Conservation (phyloP, 208 protist genomes). For the Crithidia sp. region DNA sequence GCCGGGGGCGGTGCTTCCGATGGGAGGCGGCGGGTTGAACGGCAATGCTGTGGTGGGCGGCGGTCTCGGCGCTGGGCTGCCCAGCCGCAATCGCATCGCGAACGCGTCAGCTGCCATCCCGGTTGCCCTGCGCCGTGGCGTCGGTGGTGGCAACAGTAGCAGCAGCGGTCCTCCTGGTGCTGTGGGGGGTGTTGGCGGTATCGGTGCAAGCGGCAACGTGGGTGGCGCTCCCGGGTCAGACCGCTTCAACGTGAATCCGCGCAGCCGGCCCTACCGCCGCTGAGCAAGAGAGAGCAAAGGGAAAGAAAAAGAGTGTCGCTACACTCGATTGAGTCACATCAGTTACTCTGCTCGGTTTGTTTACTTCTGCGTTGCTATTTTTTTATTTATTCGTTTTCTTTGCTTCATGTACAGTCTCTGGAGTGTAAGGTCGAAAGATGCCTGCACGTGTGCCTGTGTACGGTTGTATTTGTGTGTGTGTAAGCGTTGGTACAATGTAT, state of each 20-base stretch:
- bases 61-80: background rate
- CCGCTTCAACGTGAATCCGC: constrained; percentile 22
- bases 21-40: background rate
- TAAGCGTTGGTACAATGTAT: too few species aligned
- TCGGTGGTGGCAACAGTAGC: background rate
- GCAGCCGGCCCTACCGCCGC: constrained; percentile 24
- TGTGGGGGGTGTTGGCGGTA: too few species aligned
- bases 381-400: too few species aligned
- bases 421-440: too few species aligned
- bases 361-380: too few species aligned
- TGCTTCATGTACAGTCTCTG: too few species aligned
- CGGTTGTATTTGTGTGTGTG: too few species aligned
- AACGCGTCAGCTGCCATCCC: constrained; percentile 5
- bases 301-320: background rate
- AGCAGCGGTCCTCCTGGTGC: too few species aligned
- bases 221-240: constrained; percentile 2
- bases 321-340: too few species aligned
- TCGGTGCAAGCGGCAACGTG: too few species aligned
- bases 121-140: constrained; percentile 8
- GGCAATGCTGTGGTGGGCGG: background rate
- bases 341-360: too few species aligned
- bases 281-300: background rate
- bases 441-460: too few species aligned
- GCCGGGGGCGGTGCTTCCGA: constrained; percentile 1
- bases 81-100: constrained; percentile 6